These are phyloP conservation scores for Nematodospora anomalae DNA, from an alignment of 1,139 yeast genomes.

Conservation along the genomic window DNA sequence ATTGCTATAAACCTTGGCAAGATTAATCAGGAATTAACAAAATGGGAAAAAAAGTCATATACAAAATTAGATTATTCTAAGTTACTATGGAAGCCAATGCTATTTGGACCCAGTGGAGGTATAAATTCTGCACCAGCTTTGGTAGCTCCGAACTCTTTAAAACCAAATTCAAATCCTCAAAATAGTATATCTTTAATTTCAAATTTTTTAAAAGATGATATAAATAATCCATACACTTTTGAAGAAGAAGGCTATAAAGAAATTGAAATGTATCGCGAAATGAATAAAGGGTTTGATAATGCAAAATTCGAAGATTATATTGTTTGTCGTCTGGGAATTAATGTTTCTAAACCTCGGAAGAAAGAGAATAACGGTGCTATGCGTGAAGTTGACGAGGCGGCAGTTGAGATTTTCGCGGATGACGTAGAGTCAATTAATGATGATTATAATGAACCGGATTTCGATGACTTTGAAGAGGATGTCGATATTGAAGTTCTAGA, in stretches of 20 bases:
- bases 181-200: constrained; percentile 56
- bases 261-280: constrained; percentile 38
- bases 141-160: constrained; percentile 1
- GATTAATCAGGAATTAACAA: constrained; percentile 44
- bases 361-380: constrained; percentile 12
- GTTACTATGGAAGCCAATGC: constrained; percentile 77
- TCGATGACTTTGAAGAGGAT: constrained; percentile 14
- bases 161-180: constrained; percentile 17
- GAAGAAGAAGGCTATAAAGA: constrained; percentile 53
- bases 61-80: constrained; percentile 50
- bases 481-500: constrained; percentile 9
- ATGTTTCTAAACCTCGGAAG: constrained; percentile 2
- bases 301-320: constrained; percentile 23
- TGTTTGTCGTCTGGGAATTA: constrained; percentile 34
- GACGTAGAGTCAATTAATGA: constrained; percentile 10
- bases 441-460: constrained; percentile 14
- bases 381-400: constrained; percentile 10
- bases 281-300: constrained; percentile 17
- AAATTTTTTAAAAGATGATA: constrained; percentile 62
- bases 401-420: constrained; percentile 5
- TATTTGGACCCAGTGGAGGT: constrained; percentile 85
- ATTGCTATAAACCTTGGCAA: constrained; percentile 50
- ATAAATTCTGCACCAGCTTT: constrained; percentile 56
- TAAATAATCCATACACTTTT: constrained; percentile 56
- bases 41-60: constrained; percentile 60